Conservation (phyloP, 2,329 filamentous ascomycete genomes). For the Aspergillus pseudoglaucus region DNA sequence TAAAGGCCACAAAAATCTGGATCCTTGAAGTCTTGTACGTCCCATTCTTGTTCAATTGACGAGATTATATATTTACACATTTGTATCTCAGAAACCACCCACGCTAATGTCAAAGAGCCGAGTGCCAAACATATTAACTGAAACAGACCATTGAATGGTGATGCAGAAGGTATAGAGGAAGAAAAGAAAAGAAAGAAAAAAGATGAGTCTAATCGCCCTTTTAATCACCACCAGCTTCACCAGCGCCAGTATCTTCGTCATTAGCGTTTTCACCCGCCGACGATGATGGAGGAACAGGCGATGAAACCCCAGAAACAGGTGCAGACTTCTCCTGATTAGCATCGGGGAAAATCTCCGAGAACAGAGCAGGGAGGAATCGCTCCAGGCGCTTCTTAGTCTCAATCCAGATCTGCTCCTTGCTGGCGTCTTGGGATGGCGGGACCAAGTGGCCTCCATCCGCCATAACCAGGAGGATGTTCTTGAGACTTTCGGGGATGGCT, state of each 20-base stretch:
- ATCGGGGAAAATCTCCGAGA: slow-evolving; percentile 53
- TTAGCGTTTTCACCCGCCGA: slow-evolving; percentile 5
- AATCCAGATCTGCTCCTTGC: slow-evolving; percentile 51
- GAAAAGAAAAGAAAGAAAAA: not conserved
- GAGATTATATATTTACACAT: not conserved
- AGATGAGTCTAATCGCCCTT: not conserved
- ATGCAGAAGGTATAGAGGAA: not conserved
- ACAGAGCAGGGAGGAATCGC: slow-evolving; percentile 54
- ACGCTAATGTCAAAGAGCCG: too few species aligned
- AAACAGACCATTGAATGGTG: not conserved
- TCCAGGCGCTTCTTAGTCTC: slow-evolving; percentile 57
- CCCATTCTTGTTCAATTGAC: not conserved
- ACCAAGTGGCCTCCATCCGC: slow-evolving; percentile 78
- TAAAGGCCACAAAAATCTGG: too few species aligned
- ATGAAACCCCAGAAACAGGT: slow-evolving; percentile 11
- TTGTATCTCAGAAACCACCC: not conserved
- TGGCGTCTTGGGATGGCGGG: slow-evolving; percentile 51
- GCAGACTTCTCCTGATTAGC: slow-evolving; percentile 14
- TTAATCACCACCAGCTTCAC: slow-evolving; percentile 1
- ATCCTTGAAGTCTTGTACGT: too few species aligned
- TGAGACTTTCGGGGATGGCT: slow-evolving; percentile 88
- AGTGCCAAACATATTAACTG: not conserved
- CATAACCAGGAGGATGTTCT: slow-evolving; percentile 96
- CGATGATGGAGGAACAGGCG: slow-evolving; percentile 8
- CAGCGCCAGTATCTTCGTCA: slow-evolving; percentile 7